Percentiles rank a stretch among this genome's conserved stretches.
These are phyloP conservation scores for Boletus semigastroideus DNA, from an alignment of 1,284 basidiomycete species.

Conservation along the genomic window DNA sequence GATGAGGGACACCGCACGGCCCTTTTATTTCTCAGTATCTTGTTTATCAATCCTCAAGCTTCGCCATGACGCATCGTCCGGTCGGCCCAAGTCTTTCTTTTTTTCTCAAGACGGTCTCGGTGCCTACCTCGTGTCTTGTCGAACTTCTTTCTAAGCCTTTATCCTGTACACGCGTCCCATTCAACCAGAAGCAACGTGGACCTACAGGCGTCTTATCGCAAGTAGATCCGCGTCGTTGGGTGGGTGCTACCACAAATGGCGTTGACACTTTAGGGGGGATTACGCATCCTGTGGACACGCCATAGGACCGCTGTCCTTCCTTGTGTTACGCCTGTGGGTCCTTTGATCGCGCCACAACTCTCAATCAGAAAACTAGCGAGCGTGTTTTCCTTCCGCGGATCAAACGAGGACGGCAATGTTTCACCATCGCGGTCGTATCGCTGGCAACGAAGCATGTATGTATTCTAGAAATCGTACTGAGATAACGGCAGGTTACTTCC, in stretches of 20 bases:
- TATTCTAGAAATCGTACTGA: slow-evolving; percentile 7
- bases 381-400: slow-evolving; percentile 10
- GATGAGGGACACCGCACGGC: background rate
- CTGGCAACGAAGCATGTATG: slow-evolving; percentile 7
- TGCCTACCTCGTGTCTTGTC: slow-evolving; percentile 8
- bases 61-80: slow-evolving; percentile 1
- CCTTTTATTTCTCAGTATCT: slow-evolving; percentile 17
- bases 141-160: slow-evolving; percentile 4
- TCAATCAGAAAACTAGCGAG: background rate
- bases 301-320: background rate
- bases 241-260: background rate
- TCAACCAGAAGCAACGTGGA: slow-evolving; percentile 20
- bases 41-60: slow-evolving; percentile 1
- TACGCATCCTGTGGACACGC: background rate
- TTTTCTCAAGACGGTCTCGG: slow-evolving; percentile 13
- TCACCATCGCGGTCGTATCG: slow-evolving; percentile 11
- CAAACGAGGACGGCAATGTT: background rate
- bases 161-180: background rate
- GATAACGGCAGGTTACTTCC: slow-evolving; percentile 26
- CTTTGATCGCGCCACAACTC: background rate
- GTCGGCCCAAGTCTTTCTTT: background rate
- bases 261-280: background rate
- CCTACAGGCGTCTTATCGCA: slow-evolving; percentile 23
- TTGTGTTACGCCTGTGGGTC: background rate
- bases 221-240: slow-evolving; percentile 8